Evolutionary conservation across 2,329 filamentous ascomycete species (phyloP), one percentile per base, ranked within the genome.

Genomic region (Aureobasidium sp.): DNA sequence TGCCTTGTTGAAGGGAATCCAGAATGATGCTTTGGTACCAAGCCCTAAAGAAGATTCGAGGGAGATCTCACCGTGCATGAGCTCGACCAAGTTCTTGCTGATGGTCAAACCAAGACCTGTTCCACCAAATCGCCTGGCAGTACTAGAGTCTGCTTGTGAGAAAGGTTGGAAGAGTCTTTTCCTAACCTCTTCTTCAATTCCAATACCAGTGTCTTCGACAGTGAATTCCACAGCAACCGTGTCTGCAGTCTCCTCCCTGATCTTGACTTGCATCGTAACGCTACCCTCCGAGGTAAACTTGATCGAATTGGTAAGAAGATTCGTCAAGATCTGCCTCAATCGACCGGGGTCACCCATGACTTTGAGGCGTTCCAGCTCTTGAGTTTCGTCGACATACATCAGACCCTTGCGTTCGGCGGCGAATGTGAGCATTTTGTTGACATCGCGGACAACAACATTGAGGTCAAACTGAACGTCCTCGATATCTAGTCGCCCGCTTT

Each of bases 341-440:
- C 91, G 83, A 11, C 91, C 90, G 9, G 91, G 90, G 68, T 96
- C 91, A 14, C 92, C 91, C 68, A 96, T 85, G 3, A 96, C 90
- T 50, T 91, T 86, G 61, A 94, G 77, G 36, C 80, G 79, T 54
- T 83, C 81, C 8, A 89, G 82, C 47, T 85, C 82, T 1, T 79
- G 76, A 7, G 84, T 81, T 58, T 90, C 83, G 49, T 87, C 82
- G 42, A 82, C 79, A 69, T 91, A 92, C 9, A 84, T 84, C 4
- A 96, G 78, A 45, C 89, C 88, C 69, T 95, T 90, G 36, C 89
- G 83, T 67, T 89, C 84, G 1, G 92, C 91, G 1, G 89, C 90
- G 67, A 95, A 95, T 45, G 88, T 85, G 66, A 95, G 83, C 90
- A 95, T 94, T 71, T 91, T 91, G 58, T 85, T 88, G 25, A 94